Percentiles rank a stretch among this genome's conserved stretches.
These are phyloP conservation scores for Cardamine chenopodiifolia DNA, from an alignment of 345 rosid genomes.

Conservation along the genomic window DNA sequence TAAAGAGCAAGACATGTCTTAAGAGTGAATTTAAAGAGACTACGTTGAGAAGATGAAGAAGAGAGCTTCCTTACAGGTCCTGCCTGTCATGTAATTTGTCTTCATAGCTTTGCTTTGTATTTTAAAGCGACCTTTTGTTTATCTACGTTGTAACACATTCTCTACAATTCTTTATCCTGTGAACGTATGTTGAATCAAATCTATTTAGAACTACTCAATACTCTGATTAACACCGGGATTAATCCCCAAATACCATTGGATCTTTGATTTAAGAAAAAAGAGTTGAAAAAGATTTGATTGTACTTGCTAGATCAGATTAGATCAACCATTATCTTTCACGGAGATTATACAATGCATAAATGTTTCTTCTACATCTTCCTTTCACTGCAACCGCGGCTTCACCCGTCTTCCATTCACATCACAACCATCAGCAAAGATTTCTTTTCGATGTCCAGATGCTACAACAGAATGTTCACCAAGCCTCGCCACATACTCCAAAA, in stretches of 20 bases:
- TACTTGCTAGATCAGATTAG: conserved; percentile 12
- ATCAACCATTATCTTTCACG: conserved; percentile 30
- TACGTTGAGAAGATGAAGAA: conserved; percentile 7
- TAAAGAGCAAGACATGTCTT: neutral
- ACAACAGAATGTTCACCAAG: conserved; percentile 57
- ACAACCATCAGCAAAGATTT: conserved; percentile 52
- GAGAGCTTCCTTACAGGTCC: neutral
- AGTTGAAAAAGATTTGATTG: neutral
- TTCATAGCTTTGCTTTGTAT: neutral
- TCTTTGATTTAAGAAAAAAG: neutral
- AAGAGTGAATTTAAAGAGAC: neutral
- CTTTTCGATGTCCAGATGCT: conserved; percentile 51
- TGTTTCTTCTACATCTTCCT: neutral
- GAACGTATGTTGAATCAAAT: neutral
- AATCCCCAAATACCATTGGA: conserved; percentile 16
- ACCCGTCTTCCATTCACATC: conserved; percentile 67
- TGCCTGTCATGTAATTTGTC: conserved; percentile 22
- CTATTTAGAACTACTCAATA: neutral
- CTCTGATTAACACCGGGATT: neutral
- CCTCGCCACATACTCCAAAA: conserved; percentile 58
- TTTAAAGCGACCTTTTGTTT: neutral
- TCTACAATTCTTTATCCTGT: neutral
- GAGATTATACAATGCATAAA: conserved; percentile 35
- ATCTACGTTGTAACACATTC: conserved; percentile 4
- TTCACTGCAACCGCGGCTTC: conserved; percentile 65